Percentiles rank a stretch among this genome's conserved stretches.
Conservation (phyloP, 192 early-diverging fungal species). For the Mortierella hygrophila region DNA sequence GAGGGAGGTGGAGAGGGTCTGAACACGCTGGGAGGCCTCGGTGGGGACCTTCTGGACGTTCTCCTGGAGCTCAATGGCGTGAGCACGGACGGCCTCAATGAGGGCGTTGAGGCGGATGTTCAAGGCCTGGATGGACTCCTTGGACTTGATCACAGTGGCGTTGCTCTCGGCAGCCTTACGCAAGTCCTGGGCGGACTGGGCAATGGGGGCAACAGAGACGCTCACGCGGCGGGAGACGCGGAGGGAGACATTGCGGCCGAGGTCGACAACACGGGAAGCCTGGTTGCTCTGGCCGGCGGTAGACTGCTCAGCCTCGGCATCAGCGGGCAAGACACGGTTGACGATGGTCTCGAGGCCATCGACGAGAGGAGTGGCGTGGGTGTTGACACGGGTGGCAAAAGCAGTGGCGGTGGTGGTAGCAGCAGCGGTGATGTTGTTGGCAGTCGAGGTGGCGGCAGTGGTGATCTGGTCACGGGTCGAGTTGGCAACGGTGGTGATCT, state of each 20-base stretch:
- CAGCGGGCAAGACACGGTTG: constrained; percentile 51
- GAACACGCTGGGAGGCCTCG: constrained; percentile 48
- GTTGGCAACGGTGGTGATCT: constrained; percentile 39
- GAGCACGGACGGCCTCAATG: constrained; percentile 37
- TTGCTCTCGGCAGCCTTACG: constrained; percentile 53
- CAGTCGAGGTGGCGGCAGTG: constrained; percentile 61
- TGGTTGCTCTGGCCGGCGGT: constrained; percentile 47
- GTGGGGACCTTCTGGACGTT: constrained; percentile 43
- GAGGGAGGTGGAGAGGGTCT: constrained; percentile 31
- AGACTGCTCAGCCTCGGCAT: constrained; percentile 32
- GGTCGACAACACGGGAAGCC: constrained; percentile 50
- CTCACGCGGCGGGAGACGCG: constrained; percentile 52
- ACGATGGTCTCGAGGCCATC: constrained; percentile 49
- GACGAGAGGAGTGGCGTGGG: constrained; percentile 54
- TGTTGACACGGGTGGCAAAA: constrained; percentile 71
- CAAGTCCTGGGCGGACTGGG: constrained; percentile 38
- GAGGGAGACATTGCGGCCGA: constrained; percentile 46
- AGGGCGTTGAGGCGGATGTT: constrained; percentile 42
- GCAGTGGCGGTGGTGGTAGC: constrained; percentile 62
- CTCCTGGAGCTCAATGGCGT: constrained; percentile 57
- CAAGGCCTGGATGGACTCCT: constrained; percentile 43
- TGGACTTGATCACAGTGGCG: constrained; percentile 50
- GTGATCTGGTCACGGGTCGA: constrained; percentile 29
- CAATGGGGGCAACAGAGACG: constrained; percentile 38
- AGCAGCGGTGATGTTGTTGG: constrained; percentile 28